A percentile compares a stretch with the other conserved stretches of the same genome.
These are phyloP conservation scores for Hymenochaete sp. DNA, from an alignment of 1,284 basidiomycete species.

Conservation along the genomic window DNA sequence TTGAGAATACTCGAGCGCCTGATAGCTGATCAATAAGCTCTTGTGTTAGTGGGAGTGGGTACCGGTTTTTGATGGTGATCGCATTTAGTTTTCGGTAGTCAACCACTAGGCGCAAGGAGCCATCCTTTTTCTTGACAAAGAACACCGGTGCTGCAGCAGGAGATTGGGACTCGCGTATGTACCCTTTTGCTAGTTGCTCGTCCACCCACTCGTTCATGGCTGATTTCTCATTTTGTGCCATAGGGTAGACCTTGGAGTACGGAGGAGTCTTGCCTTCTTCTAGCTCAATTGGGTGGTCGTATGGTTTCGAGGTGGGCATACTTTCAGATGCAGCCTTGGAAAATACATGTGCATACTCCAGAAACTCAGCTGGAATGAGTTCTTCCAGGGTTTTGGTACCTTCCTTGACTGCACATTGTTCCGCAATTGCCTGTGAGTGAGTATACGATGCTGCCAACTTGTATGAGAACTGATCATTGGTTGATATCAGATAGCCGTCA, in stretches of 20 bases:
- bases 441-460: neutral
- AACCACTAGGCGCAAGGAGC: neutral
- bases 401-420: neutral
- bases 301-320: too few relatives aligned
- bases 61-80: slow-evolving; percentile 25
- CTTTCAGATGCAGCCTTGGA: neutral
- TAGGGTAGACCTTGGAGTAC: too few relatives aligned
- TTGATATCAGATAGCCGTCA: neutral
- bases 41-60: slow-evolving; percentile 30
- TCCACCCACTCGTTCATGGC: neutral
- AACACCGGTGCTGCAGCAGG: neutral
- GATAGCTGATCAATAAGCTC: slow-evolving; percentile 27
- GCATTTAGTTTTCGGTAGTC: neutral
- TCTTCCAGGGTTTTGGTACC: neutral
- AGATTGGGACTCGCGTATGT: neutral
- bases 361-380: neutral
- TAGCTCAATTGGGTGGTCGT: too few relatives aligned
- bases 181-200: neutral
- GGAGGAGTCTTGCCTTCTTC: too few relatives aligned
- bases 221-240: neutral
- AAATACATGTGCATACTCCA: neutral
- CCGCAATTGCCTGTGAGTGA: neutral
- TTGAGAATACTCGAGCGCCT: slow-evolving; percentile 28
- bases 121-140: slow-evolving; percentile 8
- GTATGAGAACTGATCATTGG: neutral